Percentiles rank a stretch among this genome's conserved stretches.
Conservation (phyloP, 2,329 filamentous ascomycete species). For the Basipetospora chlamydospora region DNA sequence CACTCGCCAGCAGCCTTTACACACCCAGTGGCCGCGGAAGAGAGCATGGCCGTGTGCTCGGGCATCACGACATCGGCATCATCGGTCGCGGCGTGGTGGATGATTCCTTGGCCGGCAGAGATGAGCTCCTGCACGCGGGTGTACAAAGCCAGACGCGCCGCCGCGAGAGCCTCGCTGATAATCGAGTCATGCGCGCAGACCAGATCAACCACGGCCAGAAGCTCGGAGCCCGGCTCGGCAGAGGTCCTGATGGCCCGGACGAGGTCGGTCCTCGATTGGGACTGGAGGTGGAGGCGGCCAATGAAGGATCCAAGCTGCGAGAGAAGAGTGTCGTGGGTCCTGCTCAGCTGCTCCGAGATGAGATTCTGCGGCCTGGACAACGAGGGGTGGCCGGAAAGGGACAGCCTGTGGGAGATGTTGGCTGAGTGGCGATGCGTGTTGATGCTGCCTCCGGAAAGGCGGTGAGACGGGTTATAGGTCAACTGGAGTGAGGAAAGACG, state of each 20-base stretch:
- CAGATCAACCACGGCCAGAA: slow-evolving; percentile 67
- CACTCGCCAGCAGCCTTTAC: slow-evolving; percentile 86
- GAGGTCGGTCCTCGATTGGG: slow-evolving; percentile 76
- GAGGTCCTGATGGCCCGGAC: slow-evolving; percentile 72
- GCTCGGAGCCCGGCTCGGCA: slow-evolving; percentile 62
- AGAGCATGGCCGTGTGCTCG: slow-evolving; percentile 60
- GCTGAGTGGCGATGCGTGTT: slow-evolving; percentile 34
- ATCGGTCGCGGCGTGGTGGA: slow-evolving; percentile 52
- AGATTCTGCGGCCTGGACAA: slow-evolving; percentile 53
- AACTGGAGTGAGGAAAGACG: slow-evolving; percentile 34
- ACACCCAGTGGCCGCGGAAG: slow-evolving; percentile 70
- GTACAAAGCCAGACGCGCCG: slow-evolving; percentile 63
- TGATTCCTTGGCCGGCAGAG: slow-evolving; percentile 64
- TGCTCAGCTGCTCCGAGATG: slow-evolving; percentile 68
- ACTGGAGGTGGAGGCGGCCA: slow-evolving; percentile 75
- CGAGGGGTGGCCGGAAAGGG: slow-evolving; percentile 54
- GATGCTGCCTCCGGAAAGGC: slow-evolving; percentile 22
- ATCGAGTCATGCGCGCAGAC: slow-evolving; percentile 65
- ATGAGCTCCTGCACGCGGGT: slow-evolving; percentile 68
- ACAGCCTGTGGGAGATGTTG: slow-evolving; percentile 58
- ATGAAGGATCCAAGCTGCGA: slow-evolving; percentile 89
- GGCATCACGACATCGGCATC: slow-evolving; percentile 69
- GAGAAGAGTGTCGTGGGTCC: slow-evolving; percentile 75
- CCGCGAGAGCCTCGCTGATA: slow-evolving; percentile 49
- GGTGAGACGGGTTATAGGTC: no score